Evolutionary conservation across 1,284 basidiomycete species (phyloP).

Genomic region (Tylopilus sp.): DNA sequence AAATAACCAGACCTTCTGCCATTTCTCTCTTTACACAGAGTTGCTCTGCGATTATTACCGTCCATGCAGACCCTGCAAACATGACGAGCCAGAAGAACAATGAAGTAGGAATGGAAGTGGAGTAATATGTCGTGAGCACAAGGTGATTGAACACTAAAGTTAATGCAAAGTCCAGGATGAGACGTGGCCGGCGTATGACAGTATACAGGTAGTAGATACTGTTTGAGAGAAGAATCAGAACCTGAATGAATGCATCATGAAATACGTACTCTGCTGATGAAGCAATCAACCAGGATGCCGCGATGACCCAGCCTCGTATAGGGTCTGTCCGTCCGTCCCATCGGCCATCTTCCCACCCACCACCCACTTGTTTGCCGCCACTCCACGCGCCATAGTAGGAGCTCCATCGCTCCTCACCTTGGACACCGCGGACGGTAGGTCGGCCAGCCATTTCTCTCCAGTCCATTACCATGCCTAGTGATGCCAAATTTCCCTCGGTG

Average conservation of each 20-base stretch:
- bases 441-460: conserved; percentile 92
- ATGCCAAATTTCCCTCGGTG: conserved; percentile 2
- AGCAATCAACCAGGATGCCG: conserved; percentile 76
- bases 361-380: conserved; percentile 66
- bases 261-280: conserved; percentile 73
- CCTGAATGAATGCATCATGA: conserved; percentile 17
- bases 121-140: conserved; percentile 89
- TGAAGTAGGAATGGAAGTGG: conserved; percentile 81
- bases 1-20: conserved; percentile 74
- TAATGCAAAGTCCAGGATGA: conserved; percentile 91
- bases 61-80: conserved; percentile 64
- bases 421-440: conserved; percentile 62
- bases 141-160: conserved; percentile 90
- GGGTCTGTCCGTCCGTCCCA: conserved; percentile 68
- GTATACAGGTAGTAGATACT: conserved; percentile 88
- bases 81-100: conserved; percentile 88
- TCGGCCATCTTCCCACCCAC: conserved; percentile 45
- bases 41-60: conserved; percentile 84
- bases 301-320: conserved; percentile 83
- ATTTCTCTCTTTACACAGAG: conserved; percentile 92
- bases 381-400: conserved; percentile 72
- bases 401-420: conserved; percentile 61
- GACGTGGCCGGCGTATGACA: conserved; percentile 84
- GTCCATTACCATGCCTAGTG: conserved; percentile 86
- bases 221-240: conserved; percentile 17